Conservation (phyloP, 441 rosid genomes). For the Eutrema salsugineum region DNA sequence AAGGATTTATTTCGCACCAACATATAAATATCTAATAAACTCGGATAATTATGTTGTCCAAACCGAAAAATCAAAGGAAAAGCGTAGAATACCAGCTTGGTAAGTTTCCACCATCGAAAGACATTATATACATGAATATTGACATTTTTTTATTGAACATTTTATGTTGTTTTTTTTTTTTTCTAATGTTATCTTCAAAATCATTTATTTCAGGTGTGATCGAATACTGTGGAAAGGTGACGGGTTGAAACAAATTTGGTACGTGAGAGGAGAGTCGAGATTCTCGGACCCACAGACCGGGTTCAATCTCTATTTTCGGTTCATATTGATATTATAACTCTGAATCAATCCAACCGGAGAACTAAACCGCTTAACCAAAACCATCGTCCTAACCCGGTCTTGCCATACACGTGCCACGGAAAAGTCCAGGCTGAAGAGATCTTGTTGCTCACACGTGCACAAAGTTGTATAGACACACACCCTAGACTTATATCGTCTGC, state of each 20-base stretch:
- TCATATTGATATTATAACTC: slow-evolving; percentile 31
- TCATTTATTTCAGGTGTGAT: slow-evolving; percentile 57
- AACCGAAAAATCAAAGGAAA: slow-evolving; percentile 54
- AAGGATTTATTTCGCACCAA: slow-evolving; percentile 74
- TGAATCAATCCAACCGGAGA: slow-evolving; percentile 12
- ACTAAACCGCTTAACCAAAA: slow-evolving; percentile 32
- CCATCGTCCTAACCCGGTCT: slow-evolving; percentile 35
- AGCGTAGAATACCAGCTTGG: slow-evolving; percentile 90
- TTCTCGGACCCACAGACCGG: slow-evolving; percentile 73
- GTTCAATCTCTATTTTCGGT: slow-evolving; percentile 62
- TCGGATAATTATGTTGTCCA: slow-evolving; percentile 72
- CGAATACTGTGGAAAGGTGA: slow-evolving; percentile 74
- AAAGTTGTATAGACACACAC: slow-evolving; percentile 42
- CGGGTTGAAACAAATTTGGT: slow-evolving; percentile 56
- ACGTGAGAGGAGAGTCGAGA: slow-evolving; percentile 63
- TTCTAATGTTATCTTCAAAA: not conserved
- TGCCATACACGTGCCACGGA: slow-evolving; percentile 47
- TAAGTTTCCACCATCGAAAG: slow-evolving; percentile 17
- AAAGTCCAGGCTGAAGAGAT: slow-evolving; percentile 86
- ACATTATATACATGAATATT: not conserved
- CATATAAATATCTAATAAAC: slow-evolving; percentile 69
- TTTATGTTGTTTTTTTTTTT: not conserved
- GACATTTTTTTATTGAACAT: not conserved
- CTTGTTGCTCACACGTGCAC: slow-evolving; percentile 47
- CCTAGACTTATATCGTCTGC: slow-evolving; percentile 38